Evolutionary conservation across 2,329 filamentous ascomycete genomes (phyloP).

Genomic region (Metarhizium anisopliae): DNA sequence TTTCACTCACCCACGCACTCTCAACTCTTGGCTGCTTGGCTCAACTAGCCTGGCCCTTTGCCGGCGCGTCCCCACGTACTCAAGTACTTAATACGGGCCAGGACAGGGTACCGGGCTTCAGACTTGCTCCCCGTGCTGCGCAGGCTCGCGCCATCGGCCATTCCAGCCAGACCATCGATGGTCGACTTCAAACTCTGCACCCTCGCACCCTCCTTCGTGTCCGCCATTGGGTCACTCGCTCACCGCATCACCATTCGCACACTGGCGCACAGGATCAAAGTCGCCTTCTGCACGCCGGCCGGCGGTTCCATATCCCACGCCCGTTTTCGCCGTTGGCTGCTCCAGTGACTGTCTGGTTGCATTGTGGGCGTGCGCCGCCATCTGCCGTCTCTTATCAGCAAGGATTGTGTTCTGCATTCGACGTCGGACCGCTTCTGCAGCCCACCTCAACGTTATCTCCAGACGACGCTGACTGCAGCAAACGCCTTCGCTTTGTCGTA

Average conservation of each 20-base stretch:
- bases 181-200: slow-evolving; percentile 6
- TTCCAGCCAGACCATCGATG: slow-evolving; percentile 2
- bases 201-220: neutral
- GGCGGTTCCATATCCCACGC: neutral
- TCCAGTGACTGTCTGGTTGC: too few relatives aligned
- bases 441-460: neutral
- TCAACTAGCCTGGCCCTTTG: neutral
- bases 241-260: neutral
- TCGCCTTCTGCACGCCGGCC: neutral
- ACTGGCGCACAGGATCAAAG: neutral
- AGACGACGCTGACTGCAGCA: neutral
- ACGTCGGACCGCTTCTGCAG: neutral
- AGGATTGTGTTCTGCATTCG: neutral
- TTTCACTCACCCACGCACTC: neutral
- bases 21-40: neutral
- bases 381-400: neutral
- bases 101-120: neutral
- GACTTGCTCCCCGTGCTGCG: neutral
- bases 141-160: slow-evolving; percentile 2
- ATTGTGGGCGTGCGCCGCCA: too few relatives aligned
- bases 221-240: neutral
- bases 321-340: neutral
- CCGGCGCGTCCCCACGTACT: neutral
- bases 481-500: neutral
- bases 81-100: too few relatives aligned